Conservation (phyloP, 1,284 basidiomycete genomes). For the Ganoderma lucidum region DNA sequence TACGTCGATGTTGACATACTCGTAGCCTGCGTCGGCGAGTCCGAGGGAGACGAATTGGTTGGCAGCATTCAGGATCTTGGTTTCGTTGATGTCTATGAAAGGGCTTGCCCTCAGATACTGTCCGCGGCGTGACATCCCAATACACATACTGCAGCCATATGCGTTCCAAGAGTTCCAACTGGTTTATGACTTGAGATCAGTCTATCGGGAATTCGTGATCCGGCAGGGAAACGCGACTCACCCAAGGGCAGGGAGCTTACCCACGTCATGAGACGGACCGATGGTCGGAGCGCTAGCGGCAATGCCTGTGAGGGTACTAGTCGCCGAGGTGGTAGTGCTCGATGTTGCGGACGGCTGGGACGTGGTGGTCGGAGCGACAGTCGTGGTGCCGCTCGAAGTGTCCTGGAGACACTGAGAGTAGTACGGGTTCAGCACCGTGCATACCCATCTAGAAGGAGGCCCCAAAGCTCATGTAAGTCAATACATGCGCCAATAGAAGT, state of each 20-base stretch:
- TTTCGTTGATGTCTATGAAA: constrained; percentile 50
- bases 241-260: constrained; percentile 48
- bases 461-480: not conserved
- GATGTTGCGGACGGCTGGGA: constrained; percentile 10
- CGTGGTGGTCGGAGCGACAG: not conserved
- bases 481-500: not conserved
- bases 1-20: constrained; percentile 65
- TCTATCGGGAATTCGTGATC: not conserved
- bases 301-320: constrained; percentile 22
- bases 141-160: constrained; percentile 51
- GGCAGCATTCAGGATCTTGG: constrained; percentile 56
- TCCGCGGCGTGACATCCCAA: not conserved
- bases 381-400: constrained; percentile 12
- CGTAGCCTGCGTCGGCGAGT: constrained; percentile 57
- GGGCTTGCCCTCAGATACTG: constrained; percentile 10
- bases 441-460: not conserved
- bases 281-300: constrained; percentile 40
- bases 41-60: constrained; percentile 56
- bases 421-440: constrained; percentile 38
- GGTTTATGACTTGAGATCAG: not conserved
- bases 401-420: constrained; percentile 49
- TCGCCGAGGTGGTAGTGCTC: constrained; percentile 16
- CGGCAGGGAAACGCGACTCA: constrained; percentile 22
- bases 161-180: constrained; percentile 68
- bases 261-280: constrained; percentile 42